Evolutionary conservation across 805 yeast species (phyloP), one percentile per base, ranked within the genome.

Genomic region (Starmerella cellae): DNA sequence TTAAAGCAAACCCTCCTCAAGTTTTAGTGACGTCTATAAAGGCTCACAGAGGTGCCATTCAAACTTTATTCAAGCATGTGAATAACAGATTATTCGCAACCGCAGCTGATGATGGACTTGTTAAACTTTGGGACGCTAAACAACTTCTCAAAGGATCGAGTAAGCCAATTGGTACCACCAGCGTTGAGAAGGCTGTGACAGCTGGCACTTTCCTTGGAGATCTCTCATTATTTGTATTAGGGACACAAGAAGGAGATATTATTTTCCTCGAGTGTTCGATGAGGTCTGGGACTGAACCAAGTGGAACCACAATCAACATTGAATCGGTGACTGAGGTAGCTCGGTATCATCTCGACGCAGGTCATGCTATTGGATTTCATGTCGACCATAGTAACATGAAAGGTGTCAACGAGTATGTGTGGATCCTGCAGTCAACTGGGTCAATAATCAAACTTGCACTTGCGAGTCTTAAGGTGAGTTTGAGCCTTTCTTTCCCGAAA

Each of bases 111-210:
- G 70, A 71, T 23, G 95, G 96, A 0, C 55, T 63, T 1, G 54
- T 91, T 31, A 79, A 75, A 49, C 60, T 88, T 0, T 91, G 96
- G 96, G 93, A 83, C 55, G 60, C 77, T 1, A 53, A 63, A 9
- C 73, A 75, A 44, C 61, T 87, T 29, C 83, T 77, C 40, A 71
- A 70, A 42, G 80, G 79, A 32, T 72, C 76, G 3, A 44, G 55
- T 11, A 43, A 51, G 16, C 55, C 56, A 3, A 34, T 44, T 8
- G 35, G 32, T 3, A 28, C 44, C 1, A 37, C 39, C 33, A 48
- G 39, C 14, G 37, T 78, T 37, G 70, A 0, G 64, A 74, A 0
- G 48, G 34, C 74, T 0, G 67, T 83, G 5, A 66, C 69, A 0
- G 62, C 67, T 11, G 59, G 82, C 13, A 54, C 59, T 17, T 75